Evolutionary conservation across 768 basidiomycete species (phyloP), one percentile per base, ranked within the genome.

Genomic region (Hypsizygus marmoreus): DNA sequence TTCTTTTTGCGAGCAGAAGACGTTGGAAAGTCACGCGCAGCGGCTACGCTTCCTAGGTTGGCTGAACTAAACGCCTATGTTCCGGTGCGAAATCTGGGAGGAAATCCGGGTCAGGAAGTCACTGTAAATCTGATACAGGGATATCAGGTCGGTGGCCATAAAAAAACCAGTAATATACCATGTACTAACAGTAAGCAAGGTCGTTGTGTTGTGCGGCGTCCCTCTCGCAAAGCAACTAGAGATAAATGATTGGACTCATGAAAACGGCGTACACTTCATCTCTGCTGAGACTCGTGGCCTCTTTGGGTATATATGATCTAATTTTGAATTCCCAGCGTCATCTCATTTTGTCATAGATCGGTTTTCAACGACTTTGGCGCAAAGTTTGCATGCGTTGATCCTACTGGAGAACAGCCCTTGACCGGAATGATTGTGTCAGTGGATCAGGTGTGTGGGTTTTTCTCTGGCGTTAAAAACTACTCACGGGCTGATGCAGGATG

Each of bases 331-430:
- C 17, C n/a, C n/a, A n/a, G n/a, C n/a, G n/a, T n/a, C n/a, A n/a
- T n/a, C 6, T 33, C 45, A 43, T n/a, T 50, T 11, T 45, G 29
- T 24, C 38, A 14, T 42, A 97, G 95, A 11, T 86, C 90, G 48
- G 86, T 87, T 11, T 99, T 99, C 77, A 95, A 91, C 64, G 97
- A 99, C 67, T 98, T 99, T 56, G 97, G 97, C 5, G 68, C 84
- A 19, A 91, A 91, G 65, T 99, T 98, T 62, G 86, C 91, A 12
- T 95, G 93, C 55, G 90, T 97, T 19, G 97, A 99, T 62, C 86
- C 93, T n/a, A 95, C 91, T n/a, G 97, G 97, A 13, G 97, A 98
- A 68, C 86, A 92, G 54, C 88, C 94, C 3, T 73, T 97, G 46
- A 77, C 82, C 2, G 97, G 97, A 14, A 97, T 99, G 93, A 88